A percentile compares a stretch with the other conserved stretches of the same genome.
These are phyloP conservation scores for Eutrema japonicum DNA, from an alignment of 345 rosid species.

Conservation along the genomic window DNA sequence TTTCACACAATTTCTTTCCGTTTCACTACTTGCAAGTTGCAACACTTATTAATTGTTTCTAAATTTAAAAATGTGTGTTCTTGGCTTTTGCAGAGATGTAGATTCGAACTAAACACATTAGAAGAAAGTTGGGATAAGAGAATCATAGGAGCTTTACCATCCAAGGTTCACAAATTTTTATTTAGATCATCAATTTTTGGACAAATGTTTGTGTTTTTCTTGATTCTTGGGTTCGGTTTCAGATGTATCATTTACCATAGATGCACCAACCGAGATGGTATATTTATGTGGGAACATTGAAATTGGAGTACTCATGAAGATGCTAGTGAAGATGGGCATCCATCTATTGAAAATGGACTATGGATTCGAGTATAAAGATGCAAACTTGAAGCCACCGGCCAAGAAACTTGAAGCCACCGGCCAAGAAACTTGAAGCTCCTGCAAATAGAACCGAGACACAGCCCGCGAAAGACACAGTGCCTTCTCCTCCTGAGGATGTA, in stretches of 20 bases:
- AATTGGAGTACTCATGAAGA: conserved; percentile 35
- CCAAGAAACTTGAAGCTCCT: conserved; percentile 30
- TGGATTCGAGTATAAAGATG: conserved; percentile 27
- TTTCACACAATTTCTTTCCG: too few species aligned
- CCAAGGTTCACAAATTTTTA: conserved; percentile 32
- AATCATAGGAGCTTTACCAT: conserved; percentile 32
- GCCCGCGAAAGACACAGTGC: conserved; percentile 5
- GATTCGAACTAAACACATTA: conserved; percentile 12
- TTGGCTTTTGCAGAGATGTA: conserved; percentile 14
- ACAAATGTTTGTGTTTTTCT: neutral
- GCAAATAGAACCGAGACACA: neutral
- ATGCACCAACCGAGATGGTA: neutral
- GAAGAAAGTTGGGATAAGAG: conserved; percentile 33
- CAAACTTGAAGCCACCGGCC: too few species aligned
- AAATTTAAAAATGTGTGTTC: too few species aligned
- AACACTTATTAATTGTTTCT: too few species aligned
- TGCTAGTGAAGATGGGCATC: conserved; percentile 23
- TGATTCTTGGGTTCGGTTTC: conserved; percentile 18
- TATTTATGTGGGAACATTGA: conserved; percentile 42
- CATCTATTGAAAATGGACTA: neutral
- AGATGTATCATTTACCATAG: conserved; percentile 39
- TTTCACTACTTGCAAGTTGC: too few species aligned
- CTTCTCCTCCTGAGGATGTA: conserved; percentile 2
- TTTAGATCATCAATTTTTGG: conserved; percentile 2
- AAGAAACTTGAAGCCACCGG: conserved; percentile 7